phyloP scores from a whole-genome alignment of 108 stramenopile genomes.

The Cyclotella baltica region DNA sequence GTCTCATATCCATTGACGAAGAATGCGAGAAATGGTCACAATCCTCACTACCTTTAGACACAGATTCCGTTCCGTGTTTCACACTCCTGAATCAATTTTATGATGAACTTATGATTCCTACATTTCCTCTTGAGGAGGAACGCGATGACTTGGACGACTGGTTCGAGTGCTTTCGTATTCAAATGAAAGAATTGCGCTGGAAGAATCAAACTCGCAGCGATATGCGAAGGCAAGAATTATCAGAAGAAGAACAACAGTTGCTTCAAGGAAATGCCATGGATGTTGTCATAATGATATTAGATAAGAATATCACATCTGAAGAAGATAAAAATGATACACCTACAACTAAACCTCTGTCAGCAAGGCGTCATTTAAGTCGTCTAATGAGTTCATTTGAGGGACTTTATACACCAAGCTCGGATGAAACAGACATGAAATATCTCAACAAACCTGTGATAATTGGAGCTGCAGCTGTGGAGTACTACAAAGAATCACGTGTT shows the following conservation, averaged over 20 bases:
- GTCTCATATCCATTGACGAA: slow-evolving; percentile 39
- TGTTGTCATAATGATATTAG: slow-evolving; percentile 50
- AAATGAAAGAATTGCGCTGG: slow-evolving; percentile 31
- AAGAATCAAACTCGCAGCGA: background rate
- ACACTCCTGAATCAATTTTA: slow-evolving; percentile 53
- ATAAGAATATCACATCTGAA: slow-evolving; percentile 16
- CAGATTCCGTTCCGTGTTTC: slow-evolving; percentile 32
- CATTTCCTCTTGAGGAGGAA: slow-evolving; percentile 66
- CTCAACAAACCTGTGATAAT: slow-evolving; percentile 37
- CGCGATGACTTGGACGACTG: slow-evolving; percentile 65
- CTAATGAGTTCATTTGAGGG: slow-evolving; percentile 19
- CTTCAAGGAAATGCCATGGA: slow-evolving; percentile 52
- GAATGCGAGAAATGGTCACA: slow-evolving; percentile 19
- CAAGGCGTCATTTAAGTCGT: background rate
- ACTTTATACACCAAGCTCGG: slow-evolving; percentile 18
- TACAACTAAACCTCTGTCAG: background rate
- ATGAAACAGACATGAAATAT: background rate
- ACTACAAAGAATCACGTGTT: slow-evolving; percentile 58
- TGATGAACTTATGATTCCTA: slow-evolving; percentile 61
- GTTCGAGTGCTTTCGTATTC: slow-evolving; percentile 58
- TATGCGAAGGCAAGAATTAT: slow-evolving; percentile 4
- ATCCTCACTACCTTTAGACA: background rate
- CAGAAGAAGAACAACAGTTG: slow-evolving; percentile 16
- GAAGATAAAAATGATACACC: background rate
- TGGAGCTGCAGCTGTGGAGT: slow-evolving; percentile 61